Base-by-base conservation (phyloP, 2,329 filamentous ascomycete species). In the Neofusicoccum kwambonambiense region DNA sequence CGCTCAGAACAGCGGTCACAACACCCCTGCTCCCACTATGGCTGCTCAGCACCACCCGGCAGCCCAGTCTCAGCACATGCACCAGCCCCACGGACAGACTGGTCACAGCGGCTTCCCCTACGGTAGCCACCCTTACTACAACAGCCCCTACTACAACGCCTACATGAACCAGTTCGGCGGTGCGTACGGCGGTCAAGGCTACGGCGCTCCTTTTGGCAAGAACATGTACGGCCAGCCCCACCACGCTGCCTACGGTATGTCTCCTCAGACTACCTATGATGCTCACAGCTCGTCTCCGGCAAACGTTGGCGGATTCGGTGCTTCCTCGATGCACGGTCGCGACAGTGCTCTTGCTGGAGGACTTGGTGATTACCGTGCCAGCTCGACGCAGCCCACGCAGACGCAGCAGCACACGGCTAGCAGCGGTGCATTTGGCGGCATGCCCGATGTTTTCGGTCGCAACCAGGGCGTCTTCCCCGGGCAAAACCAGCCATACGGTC, bases 1-100 rank as follows among this genome's bases (percentile, higher is more conserved):
- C 64, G 85, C 86, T 67, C 91, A 93, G 73, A 92, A 90, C 81
- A 97, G 92, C 75, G 94, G 93, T 50, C 90, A 95, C 77, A 94
- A 90, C 72, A 97, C 93, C 2, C 93, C 94, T 41, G 95, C 96
- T 80, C 93, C 93, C 34, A 84, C 89, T 45, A 77, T 86, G 66
- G 83, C 84, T 66, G 81, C 78, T 61, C 84, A 85, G 66, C 83
- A 85, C 66, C 84, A 86, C 68, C 78, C 80, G 63, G 80, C 79
- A 57, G 70, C 68, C 50, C 75, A 75, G 8, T 77, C 79, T 67
- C 82, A 82, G 66, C 75, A 77, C 42, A 75, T 79, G 69, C 83
- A 84, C 70, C 82, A 84, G 73, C 81, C 79, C 60, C 81, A 82
- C 65, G 76, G 75, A 15, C 83, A 86, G 69, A 74, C 76, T 64